Conservation (phyloP, 371 early-diverging fungal species). For the Massospora cicadina region DNA sequence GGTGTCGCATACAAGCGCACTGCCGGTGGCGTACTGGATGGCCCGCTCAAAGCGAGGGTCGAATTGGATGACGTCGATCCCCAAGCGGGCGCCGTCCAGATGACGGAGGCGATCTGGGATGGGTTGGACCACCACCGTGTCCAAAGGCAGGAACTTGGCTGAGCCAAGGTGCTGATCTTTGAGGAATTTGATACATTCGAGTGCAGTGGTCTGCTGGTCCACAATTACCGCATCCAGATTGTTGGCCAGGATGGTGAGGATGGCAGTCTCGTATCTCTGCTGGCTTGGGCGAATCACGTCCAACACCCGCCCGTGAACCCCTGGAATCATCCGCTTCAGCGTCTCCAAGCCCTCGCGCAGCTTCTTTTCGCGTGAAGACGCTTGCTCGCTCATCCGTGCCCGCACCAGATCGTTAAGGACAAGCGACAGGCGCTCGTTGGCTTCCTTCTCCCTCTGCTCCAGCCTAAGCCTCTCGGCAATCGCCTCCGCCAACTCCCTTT, state of each 20-base stretch:
- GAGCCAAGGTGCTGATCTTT: constrained; percentile 83
- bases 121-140: constrained; percentile 47
- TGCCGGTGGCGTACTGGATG: constrained; percentile 75
- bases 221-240: constrained; percentile 68
- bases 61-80: constrained; percentile 73
- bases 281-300: constrained; percentile 89
- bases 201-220: constrained; percentile 52
- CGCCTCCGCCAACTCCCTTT: constrained; percentile 17
- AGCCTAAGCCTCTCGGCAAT: constrained; percentile 23
- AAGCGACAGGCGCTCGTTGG: constrained; percentile 66
- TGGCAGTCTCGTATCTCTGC: constrained; percentile 75
- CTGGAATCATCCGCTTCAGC: constrained; percentile 66
- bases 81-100: constrained; percentile 54
- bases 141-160: constrained; percentile 89
- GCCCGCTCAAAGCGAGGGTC: constrained; percentile 60
- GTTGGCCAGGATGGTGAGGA: constrained; percentile 56
- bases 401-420: constrained; percentile 52
- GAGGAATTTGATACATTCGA: constrained; percentile 73
- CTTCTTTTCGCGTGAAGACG: constrained; percentile 55
- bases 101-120: constrained; percentile 67
- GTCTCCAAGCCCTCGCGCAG: constrained; percentile 55
- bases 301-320: constrained; percentile 80
- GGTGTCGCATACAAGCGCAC: constrained; percentile 75
- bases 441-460: constrained; percentile 39
- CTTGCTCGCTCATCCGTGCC: constrained; percentile 62